Conservation (phyloP, 2,329 filamentous ascomycete species). For the Macrophomina phaseolina region DNA sequence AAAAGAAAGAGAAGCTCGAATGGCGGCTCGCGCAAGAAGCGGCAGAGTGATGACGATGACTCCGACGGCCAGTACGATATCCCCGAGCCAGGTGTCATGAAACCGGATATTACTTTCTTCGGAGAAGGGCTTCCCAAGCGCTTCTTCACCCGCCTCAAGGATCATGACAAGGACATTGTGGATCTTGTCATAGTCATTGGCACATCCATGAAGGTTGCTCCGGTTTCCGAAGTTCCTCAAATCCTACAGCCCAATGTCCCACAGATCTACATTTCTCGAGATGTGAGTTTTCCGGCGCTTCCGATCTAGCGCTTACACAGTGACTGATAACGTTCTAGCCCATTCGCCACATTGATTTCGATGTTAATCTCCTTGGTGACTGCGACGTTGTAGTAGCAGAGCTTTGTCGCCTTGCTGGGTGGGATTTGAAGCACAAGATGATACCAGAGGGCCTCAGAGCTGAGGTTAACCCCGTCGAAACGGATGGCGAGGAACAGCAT, state of each 20-base stretch:
- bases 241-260: slow-evolving; percentile 80
- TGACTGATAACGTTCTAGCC: slow-evolving; percentile 53
- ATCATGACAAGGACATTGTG: slow-evolving; percentile 77
- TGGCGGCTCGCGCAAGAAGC: slow-evolving; percentile 47
- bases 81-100: slow-evolving; percentile 80
- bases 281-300: slow-evolving; percentile 52
- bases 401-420: slow-evolving; percentile 79
- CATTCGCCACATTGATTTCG: slow-evolving; percentile 89
- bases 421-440: slow-evolving; percentile 84
- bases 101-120: slow-evolving; percentile 97
- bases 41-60: slow-evolving; percentile 62
- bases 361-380: slow-evolving; percentile 94
- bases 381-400: slow-evolving; percentile 91
- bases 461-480: slow-evolving; percentile 51
- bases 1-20: slow-evolving; percentile 61
- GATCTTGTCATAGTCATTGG: slow-evolving; percentile 96
- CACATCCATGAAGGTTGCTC: slow-evolving; percentile 93
- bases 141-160: slow-evolving; percentile 81
- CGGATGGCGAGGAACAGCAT: slow-evolving; percentile 37
- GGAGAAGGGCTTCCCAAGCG: slow-evolving; percentile 85
- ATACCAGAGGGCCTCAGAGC: slow-evolving; percentile 70
- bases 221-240: slow-evolving; percentile 88
- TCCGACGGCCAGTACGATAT: slow-evolving; percentile 69
- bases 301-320: slow-evolving; percentile 27
- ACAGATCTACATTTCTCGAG: slow-evolving; percentile 87